Conservation (phyloP, 495 filamentous ascomycete species). For the Talaromyces ruber region DNA sequence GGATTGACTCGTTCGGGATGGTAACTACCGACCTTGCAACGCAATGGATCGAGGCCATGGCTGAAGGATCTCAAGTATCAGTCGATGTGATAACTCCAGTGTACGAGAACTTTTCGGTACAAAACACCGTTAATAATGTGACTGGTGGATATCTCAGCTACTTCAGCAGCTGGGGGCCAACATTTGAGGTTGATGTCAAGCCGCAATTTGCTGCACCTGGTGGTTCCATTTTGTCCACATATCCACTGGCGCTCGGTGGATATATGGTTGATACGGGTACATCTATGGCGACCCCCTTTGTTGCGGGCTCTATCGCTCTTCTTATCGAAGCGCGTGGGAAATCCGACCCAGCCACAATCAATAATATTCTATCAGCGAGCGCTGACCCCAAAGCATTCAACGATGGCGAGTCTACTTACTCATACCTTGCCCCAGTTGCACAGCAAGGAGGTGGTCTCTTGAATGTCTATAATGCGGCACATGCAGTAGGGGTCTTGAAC, state of each 20-base stretch:
- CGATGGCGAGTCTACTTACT: slow-evolving; percentile 27
- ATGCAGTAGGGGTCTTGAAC: slow-evolving; percentile 41
- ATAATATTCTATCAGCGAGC: slow-evolving; percentile 25
- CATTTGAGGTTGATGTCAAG: slow-evolving; percentile 45
- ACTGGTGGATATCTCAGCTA: slow-evolving; percentile 29
- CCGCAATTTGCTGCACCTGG: slow-evolving; percentile 45
- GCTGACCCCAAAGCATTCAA: slow-evolving; percentile 36
- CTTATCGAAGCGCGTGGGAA: slow-evolving; percentile 32
- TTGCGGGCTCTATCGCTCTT: slow-evolving; percentile 46
- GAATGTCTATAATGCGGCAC: slow-evolving; percentile 48
- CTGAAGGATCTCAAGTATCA: slow-evolving; percentile 30
- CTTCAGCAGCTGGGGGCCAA: slow-evolving; percentile 49
- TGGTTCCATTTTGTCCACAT: slow-evolving; percentile 49
- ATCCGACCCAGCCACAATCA: slow-evolving; percentile 25
- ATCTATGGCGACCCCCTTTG: slow-evolving; percentile 48
- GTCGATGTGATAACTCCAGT: slow-evolving; percentile 20
- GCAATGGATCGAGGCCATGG: slow-evolving; percentile 37
- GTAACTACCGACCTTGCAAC: slow-evolving; percentile 34
- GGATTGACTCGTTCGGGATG: slow-evolving; percentile 9
- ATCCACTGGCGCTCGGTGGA: slow-evolving; percentile 35
- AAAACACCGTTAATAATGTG: slow-evolving; percentile 1
- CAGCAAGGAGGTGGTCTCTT: slow-evolving; percentile 51
- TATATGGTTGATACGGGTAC: slow-evolving; percentile 40
- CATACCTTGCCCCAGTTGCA: slow-evolving; percentile 41
- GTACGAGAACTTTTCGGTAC: neutral